Evolutionary conservation across 768 basidiomycete genomes (phyloP), one percentile per base, ranked within the genome.

Genomic region (Agrocybe pediades): DNA sequence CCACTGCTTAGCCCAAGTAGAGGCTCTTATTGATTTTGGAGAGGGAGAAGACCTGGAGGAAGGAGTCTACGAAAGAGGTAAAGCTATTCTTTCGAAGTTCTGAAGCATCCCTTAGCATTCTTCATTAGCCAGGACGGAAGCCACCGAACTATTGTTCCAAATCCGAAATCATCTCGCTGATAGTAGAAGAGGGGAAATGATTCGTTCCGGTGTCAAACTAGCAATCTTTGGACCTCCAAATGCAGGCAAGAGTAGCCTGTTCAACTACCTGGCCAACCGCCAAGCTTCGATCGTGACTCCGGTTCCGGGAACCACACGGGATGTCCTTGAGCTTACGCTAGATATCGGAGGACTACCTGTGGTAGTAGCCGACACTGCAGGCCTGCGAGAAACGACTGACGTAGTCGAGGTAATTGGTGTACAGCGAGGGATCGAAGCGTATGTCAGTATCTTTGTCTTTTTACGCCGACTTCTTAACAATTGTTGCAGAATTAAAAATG

Each of bases 151-250:
- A 3, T 75, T 81, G 39, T 51, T 65, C 0, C 73, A 65, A 25
- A 88, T 96, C 39, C 68, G 69, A 26, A 65, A 59, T 0, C 82
- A 90, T 51, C 73, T 95, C 1, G 68, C 78, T 5, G 92, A 95
- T 67, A 83, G 81, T 43, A 81, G 87, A 17, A 78, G 87, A 29
- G 92, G 93, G 0, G 94, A 96, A 66, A 85, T 96, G 46, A 73
- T 95, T 55, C 85, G 92, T 11, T 82, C 85, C 1, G 95, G 94
- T 2, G 81, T 95, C 44, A 85, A 83, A 41, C 75, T 96, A 8
- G 87, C 90, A 13, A 95, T 97, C 33, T 94, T 95, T 63, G 94
- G 94, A 0, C 92, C 93, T 20, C 91, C 95, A 0, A 97, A 97
- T 62, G 92, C 89, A 1, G 95, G 94, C n/a, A 97, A 96, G 72